These are phyloP conservation scores for Fusarium stilboides DNA, from an alignment of 2,329 filamentous ascomycete genomes.

Conservation along the genomic window DNA sequence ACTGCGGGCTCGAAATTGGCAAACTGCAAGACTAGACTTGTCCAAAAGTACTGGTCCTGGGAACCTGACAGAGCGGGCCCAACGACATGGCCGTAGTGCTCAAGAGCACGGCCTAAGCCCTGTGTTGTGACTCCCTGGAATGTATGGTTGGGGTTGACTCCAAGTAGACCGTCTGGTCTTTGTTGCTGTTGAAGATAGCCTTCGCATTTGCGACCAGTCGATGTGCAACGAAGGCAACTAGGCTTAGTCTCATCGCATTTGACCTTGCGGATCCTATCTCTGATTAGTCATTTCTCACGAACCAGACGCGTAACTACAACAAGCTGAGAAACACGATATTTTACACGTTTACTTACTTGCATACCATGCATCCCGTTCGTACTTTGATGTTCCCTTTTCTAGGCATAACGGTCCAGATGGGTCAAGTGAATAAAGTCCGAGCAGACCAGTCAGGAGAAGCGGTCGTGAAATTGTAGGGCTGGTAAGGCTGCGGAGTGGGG, in stretches of 20 bases:
- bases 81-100: conserved; percentile 8
- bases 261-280: conserved; percentile 5
- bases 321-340: too few relatives aligned
- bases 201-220: conserved; percentile 8
- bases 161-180: not conserved
- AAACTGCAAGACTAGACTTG: conserved; percentile 12
- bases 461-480: too few relatives aligned
- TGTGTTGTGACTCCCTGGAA: not conserved
- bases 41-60: conserved; percentile 10
- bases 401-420: not conserved
- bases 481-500: too few relatives aligned
- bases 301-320: too few relatives aligned
- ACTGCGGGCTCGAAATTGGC: conserved; percentile 14
- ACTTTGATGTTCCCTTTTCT: conserved; percentile 13
- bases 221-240: conserved; percentile 4
- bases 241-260: conserved; percentile 16
- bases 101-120: conserved; percentile 5
- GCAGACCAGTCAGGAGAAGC: too few relatives aligned
- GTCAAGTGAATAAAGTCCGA: too few relatives aligned
- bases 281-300: too few relatives aligned
- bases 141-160: not conserved
- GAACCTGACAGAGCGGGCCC: conserved; percentile 4
- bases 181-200: not conserved
- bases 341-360: conserved; percentile 2
- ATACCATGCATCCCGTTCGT: conserved; percentile 6